Evolutionary conservation across 2,329 filamentous ascomycete species (phyloP).

Genomic region (Colletotrichum salicis): DNA sequence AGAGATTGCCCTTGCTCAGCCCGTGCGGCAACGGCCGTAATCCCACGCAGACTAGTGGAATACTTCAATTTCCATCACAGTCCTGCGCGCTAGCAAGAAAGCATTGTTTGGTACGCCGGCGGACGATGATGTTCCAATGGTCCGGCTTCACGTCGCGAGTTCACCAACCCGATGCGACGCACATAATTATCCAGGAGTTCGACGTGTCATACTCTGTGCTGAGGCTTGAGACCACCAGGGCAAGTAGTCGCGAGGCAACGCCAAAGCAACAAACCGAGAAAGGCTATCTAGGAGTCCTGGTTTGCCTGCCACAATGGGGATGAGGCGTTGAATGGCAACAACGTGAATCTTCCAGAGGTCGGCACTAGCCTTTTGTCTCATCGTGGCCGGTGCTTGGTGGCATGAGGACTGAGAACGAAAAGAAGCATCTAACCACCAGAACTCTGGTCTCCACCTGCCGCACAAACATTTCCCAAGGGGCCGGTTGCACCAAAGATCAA

Average conservation of each 20-base stretch:
- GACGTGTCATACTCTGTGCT: background rate
- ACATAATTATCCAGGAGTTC: background rate
- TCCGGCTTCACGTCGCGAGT: background rate
- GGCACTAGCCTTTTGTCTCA: conserved; percentile 25
- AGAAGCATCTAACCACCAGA: conserved; percentile 10
- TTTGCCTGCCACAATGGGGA: conserved; percentile 6
- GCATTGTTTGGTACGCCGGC: background rate
- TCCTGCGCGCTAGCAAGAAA: background rate
- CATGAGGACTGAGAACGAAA: conserved; percentile 17
- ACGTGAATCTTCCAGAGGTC: conserved; percentile 3
- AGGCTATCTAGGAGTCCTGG: background rate
- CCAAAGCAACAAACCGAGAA: background rate
- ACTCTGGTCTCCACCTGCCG: conserved; percentile 3
- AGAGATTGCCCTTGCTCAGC: background rate
- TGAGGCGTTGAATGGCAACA: conserved; percentile 11
- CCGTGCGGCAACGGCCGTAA: conserved; percentile 28
- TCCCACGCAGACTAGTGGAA: background rate
- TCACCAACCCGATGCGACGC: background rate
- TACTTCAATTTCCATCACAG: background rate
- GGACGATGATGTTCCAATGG: background rate
- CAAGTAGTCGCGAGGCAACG: conserved; percentile 2
- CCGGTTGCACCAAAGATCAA: conserved; percentile 33
- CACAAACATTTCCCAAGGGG: conserved; percentile 27
- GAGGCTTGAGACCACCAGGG: background rate
- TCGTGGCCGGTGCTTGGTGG: conserved; percentile 16